Evolutionary conservation across 345 rosid genomes (phyloP), one percentile per base, ranked within the genome.

Genomic region (Citrus medica): DNA sequence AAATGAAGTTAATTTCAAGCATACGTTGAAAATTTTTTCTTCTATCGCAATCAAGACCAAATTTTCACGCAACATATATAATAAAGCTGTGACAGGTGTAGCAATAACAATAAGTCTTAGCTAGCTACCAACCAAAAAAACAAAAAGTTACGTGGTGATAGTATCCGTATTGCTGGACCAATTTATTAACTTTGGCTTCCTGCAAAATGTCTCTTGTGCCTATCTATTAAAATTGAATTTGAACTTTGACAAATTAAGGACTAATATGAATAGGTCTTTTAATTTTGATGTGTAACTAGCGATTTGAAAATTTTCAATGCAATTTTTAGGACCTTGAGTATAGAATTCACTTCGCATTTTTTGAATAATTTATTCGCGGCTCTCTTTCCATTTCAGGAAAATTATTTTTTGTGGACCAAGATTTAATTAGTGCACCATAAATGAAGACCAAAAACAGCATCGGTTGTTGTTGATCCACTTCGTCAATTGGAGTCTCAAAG

Each of bases 321-420:
- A 13, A 46, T 46, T 3, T 46, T 3, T 46, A 12, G 17, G 16
- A 46, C 51, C 51, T 46, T 46, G 51, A 12, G 51, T 53, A 4
- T 17, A 28, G 8, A 62, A 28, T 13, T 62, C 14, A 40, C 21
- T 46, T 12, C 24, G 1, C 9, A 32, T 71, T 55, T 53, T 53
- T 53, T 53, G 58, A 53, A 53, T 73, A 17, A 56, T 32, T 21
- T 10, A 33, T 33, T 24, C 65, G 22, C 56, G 51, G 17, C 10
- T 60, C 17, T 61, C 38, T 27, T 24, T 27, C 19, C 30, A 33
- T 12, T 12, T 78, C 60, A 27, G 58, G 73, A 38, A 65, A 38
- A 27, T 46, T 27, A 69, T 77, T 67, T 75, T 75, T 27, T 62
- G 79, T 58, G 77, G 87, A 32, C 71, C 71, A 17, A 22, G 5